Evolutionary conservation across 2,329 filamentous ascomycete genomes (phyloP).

Genomic region (Aspergillus carbonarius): DNA sequence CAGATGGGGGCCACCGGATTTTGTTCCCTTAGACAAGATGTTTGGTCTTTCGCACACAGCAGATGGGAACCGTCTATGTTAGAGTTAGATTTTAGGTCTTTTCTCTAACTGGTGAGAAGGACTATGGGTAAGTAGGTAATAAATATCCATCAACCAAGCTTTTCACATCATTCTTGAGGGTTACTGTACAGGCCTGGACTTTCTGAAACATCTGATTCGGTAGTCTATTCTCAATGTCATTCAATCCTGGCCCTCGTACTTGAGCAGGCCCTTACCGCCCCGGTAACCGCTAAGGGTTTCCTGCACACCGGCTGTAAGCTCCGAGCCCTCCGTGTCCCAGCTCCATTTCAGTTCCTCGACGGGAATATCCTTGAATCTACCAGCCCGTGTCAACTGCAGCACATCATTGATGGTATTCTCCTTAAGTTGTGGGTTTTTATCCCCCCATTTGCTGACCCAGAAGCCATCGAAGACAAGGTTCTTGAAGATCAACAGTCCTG

Average conservation of each 20-base stretch:
- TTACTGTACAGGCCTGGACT: not conserved
- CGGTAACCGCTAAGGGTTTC: constrained; percentile 81
- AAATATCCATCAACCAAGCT: not conserved
- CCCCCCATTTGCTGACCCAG: constrained; percentile 90
- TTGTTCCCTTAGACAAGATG: not conserved
- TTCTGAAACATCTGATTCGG: not conserved
- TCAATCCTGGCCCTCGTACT: constrained; percentile 60
- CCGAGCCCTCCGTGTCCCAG: constrained; percentile 71
- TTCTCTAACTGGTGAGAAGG: too few relatives aligned
- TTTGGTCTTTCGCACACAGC: not conserved
- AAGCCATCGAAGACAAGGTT: constrained; percentile 87
- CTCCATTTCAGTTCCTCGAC: constrained; percentile 80
- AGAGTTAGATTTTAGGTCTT: not conserved
- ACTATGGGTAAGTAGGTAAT: not conserved
- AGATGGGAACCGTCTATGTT: not conserved
- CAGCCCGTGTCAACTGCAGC: constrained; percentile 68
- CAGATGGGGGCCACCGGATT: not conserved
- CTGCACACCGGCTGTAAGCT: constrained; percentile 72
- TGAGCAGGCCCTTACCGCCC: constrained; percentile 84
- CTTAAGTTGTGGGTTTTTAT: constrained; percentile 70
- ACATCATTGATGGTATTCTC: constrained; percentile 81
- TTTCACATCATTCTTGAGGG: not conserved
- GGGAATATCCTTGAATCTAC: constrained; percentile 79
- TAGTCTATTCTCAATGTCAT: not conserved
- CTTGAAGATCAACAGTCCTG: constrained; percentile 89